Conservation (phyloP, 2,329 filamentous ascomycete species). For the Gnomoniopsis sp. region DNA sequence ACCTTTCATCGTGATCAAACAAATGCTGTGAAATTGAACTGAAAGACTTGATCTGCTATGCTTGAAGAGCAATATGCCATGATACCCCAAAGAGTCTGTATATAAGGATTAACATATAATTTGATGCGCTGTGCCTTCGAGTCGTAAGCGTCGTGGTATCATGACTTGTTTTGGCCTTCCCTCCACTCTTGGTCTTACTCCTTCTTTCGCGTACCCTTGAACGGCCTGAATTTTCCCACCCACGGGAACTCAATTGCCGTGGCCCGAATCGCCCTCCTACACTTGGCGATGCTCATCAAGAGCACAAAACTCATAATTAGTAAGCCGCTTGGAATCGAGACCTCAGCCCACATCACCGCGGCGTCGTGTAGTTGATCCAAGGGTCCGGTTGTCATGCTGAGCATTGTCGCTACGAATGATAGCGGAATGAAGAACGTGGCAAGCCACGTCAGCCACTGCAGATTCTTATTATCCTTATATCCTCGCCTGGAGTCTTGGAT, state of each 20-base stretch:
- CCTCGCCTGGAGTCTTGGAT: conserved; percentile 28
- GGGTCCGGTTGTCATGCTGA: conserved; percentile 27
- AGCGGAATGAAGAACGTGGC: conserved; percentile 32
- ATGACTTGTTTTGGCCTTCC: not conserved
- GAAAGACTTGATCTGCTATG: not conserved
- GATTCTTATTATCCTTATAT: conserved; percentile 28
- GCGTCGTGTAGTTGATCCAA: conserved; percentile 4
- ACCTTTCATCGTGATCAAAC: not conserved
- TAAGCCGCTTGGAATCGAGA: conserved; percentile 13
- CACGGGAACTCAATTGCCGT: conserved; percentile 2
- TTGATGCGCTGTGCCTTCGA: not conserved
- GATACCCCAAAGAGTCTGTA: not conserved
- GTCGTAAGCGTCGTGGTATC: not conserved
- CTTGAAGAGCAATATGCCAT: not conserved
- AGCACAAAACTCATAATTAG: conserved; percentile 7
- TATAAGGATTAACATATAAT: no score
- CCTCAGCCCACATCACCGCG: conserved; percentile 10
- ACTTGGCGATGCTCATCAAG: conserved; percentile 14
- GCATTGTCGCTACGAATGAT: conserved; percentile 27
- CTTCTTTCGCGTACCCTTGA: not conserved
- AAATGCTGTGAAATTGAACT: not conserved
- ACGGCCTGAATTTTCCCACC: not conserved
- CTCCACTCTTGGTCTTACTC: not conserved
- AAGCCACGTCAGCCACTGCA: conserved; percentile 30
- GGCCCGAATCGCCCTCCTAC: conserved; percentile 7